Base-by-base conservation (phyloP, 2,329 filamentous ascomycete species). In the Colletotrichum zoysiae region DNA sequence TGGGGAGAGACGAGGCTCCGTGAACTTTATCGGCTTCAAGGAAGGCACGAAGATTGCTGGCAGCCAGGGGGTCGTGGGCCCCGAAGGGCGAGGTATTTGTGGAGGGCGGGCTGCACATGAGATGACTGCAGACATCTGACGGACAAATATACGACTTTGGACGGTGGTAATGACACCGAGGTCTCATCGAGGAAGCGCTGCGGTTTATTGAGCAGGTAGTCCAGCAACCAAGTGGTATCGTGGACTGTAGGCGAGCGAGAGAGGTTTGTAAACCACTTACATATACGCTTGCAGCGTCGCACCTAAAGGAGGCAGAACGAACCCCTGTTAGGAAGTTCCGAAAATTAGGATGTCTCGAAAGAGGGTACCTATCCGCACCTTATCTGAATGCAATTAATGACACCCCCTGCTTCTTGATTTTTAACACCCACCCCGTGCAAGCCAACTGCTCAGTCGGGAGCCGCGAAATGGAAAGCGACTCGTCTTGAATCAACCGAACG, bases 1-100 rank as follows among this genome's bases (percentile, higher is more conserved):
- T 51, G 5, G 9, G 20, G 42, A 64, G 42, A 12, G 35, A 26
- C 14, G 18, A 44, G n/a, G n/a, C 44, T 51, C 5, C 14, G 9
- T 33, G 18, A 65, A 51, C 38, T 53, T 35, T 65, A 40, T 69
- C n/a, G 35, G 40, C 30, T 38, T 44, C n/a, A 20, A 46, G 38
- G 44, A 35, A 16, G 44, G 35, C 23, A 44, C 16, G 16, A 42
- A 35, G 8, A 23, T 42, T 44, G 26, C 40, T 26, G 53, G 61
- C 35, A 44, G 20, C 14, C 40, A 6, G 44, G 33, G 35, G 44
- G 30, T 30, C 44, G 38, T 35, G 35, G 61, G 61, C 23, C 51
- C 38, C n/a, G 6, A 23, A 44, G 20, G 20, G 16, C 60, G 50
- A 30, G 30, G 30, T 5, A 58, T 65, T 65, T 16, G 53, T 51